A percentile compares a stretch with the other conserved stretches of the same genome.
Evolutionary conservation across 768 basidiomycete species (phyloP).

Genomic region (Hebeloma cylindrosporum): DNA sequence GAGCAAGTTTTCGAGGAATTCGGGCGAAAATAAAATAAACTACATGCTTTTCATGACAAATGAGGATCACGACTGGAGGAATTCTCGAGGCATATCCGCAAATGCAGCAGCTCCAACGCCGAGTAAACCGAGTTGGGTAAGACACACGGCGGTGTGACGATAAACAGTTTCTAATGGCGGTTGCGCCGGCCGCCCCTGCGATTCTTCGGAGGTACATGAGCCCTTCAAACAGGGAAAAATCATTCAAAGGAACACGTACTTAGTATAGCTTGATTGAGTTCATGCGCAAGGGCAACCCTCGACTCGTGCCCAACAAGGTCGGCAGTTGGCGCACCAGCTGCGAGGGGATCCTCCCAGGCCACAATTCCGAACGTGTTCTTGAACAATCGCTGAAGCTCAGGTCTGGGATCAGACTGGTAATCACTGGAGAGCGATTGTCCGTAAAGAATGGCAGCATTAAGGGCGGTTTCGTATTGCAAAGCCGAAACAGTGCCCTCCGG

Average conservation of each 20-base stretch:
- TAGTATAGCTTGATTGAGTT: constrained; percentile 80
- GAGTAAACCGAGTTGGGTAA: constrained; percentile 68
- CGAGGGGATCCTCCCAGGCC: constrained; percentile 74
- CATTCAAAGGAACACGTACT: constrained; percentile 48
- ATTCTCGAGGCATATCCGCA: constrained; percentile 75
- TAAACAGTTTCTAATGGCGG: constrained; percentile 78
- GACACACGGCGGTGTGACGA: constrained; percentile 67
- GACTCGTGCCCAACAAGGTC: constrained; percentile 70
- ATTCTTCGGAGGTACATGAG: constrained; percentile 47
- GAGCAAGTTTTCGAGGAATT: too few relatives aligned
- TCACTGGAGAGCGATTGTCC: constrained; percentile 70
- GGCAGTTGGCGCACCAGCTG: constrained; percentile 62
- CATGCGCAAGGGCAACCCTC: constrained; percentile 64
- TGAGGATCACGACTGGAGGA: constrained; percentile 43
- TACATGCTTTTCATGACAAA: too few relatives aligned
- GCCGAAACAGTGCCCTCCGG: constrained; percentile 20
- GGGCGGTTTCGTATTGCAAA: constrained; percentile 51
- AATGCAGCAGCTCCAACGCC: constrained; percentile 80
- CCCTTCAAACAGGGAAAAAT: background rate
- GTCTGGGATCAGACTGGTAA: constrained; percentile 61
- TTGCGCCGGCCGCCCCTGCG: constrained; percentile 69
- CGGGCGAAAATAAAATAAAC: too few relatives aligned
- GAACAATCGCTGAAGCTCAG: constrained; percentile 65
- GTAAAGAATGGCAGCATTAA: constrained; percentile 69
- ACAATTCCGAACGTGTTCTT: constrained; percentile 78